A percentile compares a stretch with the other conserved stretches of the same genome.
Conservation (phyloP, 208 protist genomes). For the Trypanosoma lewisi region DNA sequence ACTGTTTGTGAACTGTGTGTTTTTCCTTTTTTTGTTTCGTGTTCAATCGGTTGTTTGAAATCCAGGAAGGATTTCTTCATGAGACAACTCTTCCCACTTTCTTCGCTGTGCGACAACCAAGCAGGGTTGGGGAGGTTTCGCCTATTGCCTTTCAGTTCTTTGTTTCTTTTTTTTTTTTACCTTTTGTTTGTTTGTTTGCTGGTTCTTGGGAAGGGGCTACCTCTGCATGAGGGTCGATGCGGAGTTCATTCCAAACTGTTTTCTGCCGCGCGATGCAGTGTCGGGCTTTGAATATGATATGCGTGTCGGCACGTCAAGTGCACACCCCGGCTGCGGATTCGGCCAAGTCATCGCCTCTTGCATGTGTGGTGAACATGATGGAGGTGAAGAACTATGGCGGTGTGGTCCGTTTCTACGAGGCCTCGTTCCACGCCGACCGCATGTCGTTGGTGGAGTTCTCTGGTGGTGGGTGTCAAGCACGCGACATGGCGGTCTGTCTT, state of each 20-base stretch:
- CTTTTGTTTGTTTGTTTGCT: neutral
- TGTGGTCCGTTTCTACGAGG: constrained; percentile 35
- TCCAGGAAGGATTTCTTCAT: too few species aligned
- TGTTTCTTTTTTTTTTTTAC: too few species aligned
- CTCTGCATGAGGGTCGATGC: neutral
- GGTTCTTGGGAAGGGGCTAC: too few species aligned
- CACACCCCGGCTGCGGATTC: neutral
- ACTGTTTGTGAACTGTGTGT: too few species aligned
- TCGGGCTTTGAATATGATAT: neutral
- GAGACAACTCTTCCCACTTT: too few species aligned
- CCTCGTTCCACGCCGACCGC: constrained; percentile 22
- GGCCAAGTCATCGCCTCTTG: neutral
- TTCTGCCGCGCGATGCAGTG: neutral
- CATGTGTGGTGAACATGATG: constrained; percentile 21
- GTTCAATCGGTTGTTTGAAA: too few species aligned
- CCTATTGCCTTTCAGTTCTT: too few species aligned
- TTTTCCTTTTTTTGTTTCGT: too few species aligned
- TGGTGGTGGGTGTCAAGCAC: constrained; percentile 33
- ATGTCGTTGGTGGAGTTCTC: constrained; percentile 48
- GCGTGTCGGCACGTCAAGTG: neutral
- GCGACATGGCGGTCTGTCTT: constrained; percentile 45
- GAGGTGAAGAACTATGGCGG: constrained; percentile 31
- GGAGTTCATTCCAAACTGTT: neutral
- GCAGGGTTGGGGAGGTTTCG: too few species aligned
- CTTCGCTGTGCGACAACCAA: too few species aligned